Evolutionary conservation across 805 yeast genomes (phyloP).

Genomic region (Pichia rugopelliculosa): DNA sequence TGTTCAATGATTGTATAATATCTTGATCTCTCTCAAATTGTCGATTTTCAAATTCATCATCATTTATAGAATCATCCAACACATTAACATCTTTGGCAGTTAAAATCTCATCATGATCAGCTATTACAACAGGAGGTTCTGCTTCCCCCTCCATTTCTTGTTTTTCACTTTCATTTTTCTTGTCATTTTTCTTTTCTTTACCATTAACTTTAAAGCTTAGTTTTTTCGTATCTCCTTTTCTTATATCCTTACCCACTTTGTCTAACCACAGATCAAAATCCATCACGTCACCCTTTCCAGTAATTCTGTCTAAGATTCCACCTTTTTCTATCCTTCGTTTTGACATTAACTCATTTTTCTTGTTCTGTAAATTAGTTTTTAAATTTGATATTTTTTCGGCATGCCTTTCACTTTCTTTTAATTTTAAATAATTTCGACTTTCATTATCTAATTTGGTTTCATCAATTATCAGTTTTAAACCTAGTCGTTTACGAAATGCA

Average conservation of each 20-base stretch:
- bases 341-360: slow-evolving; percentile 17
- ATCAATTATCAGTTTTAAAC: slow-evolving; percentile 42
- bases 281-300: slow-evolving; percentile 16
- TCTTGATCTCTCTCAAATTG: slow-evolving; percentile 13
- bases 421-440: slow-evolving; percentile 31
- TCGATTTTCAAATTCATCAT: slow-evolving; percentile 35
- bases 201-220: slow-evolving; percentile 8
- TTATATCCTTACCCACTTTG: slow-evolving; percentile 20
- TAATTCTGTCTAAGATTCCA: slow-evolving; percentile 22
- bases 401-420: slow-evolving; percentile 18
- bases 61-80: slow-evolving; percentile 23
- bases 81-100: slow-evolving; percentile 28
- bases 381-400: slow-evolving; percentile 24
- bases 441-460: slow-evolving; percentile 27
- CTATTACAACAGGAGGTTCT: slow-evolving; percentile 21
- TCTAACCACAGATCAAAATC: slow-evolving; percentile 31
- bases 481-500: slow-evolving; percentile 34
- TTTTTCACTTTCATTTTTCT: slow-evolving; percentile 3
- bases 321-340: slow-evolving; percentile 19
- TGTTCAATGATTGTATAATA: slow-evolving; percentile 17
- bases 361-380: slow-evolving; percentile 10
- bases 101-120: slow-evolving; percentile 40
- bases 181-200: slow-evolving; percentile 2
- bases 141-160: slow-evolving; percentile 24
- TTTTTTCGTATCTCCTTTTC: slow-evolving; percentile 3